Percentiles rank a stretch among this genome's conserved stretches.
Evolutionary conservation across 2,329 filamentous ascomycete species (phyloP).

Genomic region (Chaetomium globosum): DNA sequence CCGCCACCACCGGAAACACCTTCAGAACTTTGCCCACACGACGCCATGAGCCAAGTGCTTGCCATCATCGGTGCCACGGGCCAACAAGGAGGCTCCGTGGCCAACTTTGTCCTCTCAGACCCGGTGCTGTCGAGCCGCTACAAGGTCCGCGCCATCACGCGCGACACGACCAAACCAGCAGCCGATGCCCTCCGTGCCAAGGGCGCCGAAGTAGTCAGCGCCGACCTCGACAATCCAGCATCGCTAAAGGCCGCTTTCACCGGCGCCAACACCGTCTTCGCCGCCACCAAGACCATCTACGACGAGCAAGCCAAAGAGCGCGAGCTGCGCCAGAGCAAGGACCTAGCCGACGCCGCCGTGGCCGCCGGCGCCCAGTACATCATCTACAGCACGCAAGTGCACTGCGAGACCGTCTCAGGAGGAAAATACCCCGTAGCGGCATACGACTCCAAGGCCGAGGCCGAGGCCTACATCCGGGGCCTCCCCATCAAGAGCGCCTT

Average conservation of each 20-base stretch:
- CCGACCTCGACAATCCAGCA: conserved; percentile 37
- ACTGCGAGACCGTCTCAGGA: conserved; percentile 45
- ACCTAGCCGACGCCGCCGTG: conserved; percentile 51
- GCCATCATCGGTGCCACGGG: conserved; percentile 39
- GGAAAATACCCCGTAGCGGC: conserved; percentile 49
- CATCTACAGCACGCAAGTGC: conserved; percentile 51
- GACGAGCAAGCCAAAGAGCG: conserved; percentile 35
- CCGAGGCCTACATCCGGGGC: conserved; percentile 58
- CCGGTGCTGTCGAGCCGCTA: conserved; percentile 31
- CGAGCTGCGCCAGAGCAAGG: conserved; percentile 44
- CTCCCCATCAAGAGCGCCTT: conserved; percentile 55
- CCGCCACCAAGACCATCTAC: conserved; percentile 45
- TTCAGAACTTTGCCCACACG: background rate
- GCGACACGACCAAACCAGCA: conserved; percentile 40
- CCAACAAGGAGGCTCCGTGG: conserved; percentile 36
- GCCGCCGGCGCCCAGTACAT: conserved; percentile 50
- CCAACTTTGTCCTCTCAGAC: conserved; percentile 34
- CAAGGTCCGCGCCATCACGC: conserved; percentile 52
- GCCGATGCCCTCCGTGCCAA: conserved; percentile 26
- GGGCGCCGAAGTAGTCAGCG: conserved; percentile 51
- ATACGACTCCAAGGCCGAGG: conserved; percentile 61
- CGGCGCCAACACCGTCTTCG: conserved; percentile 47
- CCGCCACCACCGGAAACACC: background rate
- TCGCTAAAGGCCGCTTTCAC: conserved; percentile 45
- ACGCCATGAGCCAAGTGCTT: conserved; percentile 27